Conservation (phyloP, 768 basidiomycete genomes). For the Hygrophorus russula region DNA sequence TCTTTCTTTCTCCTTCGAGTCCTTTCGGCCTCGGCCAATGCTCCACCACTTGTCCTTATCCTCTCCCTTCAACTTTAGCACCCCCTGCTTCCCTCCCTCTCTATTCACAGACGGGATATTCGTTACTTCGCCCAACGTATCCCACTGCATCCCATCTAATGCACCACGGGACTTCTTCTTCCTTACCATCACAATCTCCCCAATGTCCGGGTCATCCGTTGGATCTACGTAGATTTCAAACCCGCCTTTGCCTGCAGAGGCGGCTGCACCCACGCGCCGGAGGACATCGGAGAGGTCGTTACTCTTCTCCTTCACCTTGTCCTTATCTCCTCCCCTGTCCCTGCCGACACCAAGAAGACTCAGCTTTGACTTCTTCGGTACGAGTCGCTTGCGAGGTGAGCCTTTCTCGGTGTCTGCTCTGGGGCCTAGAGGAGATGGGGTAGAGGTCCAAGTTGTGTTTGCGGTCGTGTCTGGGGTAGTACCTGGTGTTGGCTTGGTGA, state of each 20-base stretch:
- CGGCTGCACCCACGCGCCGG: conserved; percentile 32
- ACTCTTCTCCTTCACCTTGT: conserved; percentile 16
- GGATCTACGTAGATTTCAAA: conserved; percentile 71
- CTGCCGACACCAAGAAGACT: conserved; percentile 22
- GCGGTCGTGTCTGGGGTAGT: conserved; percentile 24
- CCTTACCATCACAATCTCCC: conserved; percentile 63
- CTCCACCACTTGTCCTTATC: conserved; percentile 74
- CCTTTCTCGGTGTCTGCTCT: conserved; percentile 6
- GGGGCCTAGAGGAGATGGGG: conserved; percentile 21
- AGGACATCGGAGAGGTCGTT: conserved; percentile 52
- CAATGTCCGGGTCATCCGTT: conserved; percentile 49
- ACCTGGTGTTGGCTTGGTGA: conserved; percentile 58
- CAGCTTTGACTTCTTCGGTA: conserved; percentile 67
- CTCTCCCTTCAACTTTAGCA: conserved; percentile 25
- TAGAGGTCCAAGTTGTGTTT: conserved; percentile 21
- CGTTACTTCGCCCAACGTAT: conserved; percentile 41
- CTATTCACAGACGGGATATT: conserved; percentile 27
- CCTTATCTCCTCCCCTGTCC: conserved; percentile 12
- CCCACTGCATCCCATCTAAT: conserved; percentile 50
- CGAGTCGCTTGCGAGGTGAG: conserved; percentile 33
- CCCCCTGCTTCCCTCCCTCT: conserved; percentile 16
- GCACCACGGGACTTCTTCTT: conserved; percentile 60
- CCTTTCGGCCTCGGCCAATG: conserved; percentile 63
- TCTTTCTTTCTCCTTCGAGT: conserved; percentile 50
- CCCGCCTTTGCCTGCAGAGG: conserved; percentile 27